A percentile compares a stretch with the other conserved stretches of the same genome.
phyloP scores from a whole-genome alignment of 78 protist genomes.

The Dictyostelium firmibasis region DNA sequence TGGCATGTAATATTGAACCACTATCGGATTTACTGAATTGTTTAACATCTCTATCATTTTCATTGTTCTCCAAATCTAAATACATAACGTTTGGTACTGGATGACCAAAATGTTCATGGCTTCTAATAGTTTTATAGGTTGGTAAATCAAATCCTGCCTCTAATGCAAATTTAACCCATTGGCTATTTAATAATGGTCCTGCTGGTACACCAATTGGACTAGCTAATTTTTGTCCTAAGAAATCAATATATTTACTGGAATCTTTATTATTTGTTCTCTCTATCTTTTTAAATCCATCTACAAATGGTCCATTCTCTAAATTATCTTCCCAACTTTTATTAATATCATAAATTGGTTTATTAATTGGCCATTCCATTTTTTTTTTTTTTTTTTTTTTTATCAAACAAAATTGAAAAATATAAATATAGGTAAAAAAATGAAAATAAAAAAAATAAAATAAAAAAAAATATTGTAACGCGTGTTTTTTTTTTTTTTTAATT shows the following conservation, averaged over 20 bases:
- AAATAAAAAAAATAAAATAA: not conserved
- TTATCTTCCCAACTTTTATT: conserved; percentile 66
- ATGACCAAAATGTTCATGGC: conserved; percentile 40
- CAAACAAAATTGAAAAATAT: not conserved
- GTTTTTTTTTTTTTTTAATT: too few species aligned
- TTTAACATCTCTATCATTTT: not conserved
- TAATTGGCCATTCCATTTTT: conserved; percentile 4
- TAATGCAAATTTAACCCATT: conserved; percentile 69
- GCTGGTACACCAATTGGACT: conserved; percentile 78
- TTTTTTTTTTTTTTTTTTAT: not conserved
- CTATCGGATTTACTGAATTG: conserved; percentile 10
- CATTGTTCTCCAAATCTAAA: conserved; percentile 11
- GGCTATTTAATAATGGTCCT: conserved; percentile 53
- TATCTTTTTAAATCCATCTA: not conserved
- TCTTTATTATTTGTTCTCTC: not conserved
- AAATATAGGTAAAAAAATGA: not conserved
- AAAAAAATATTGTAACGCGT: not conserved
- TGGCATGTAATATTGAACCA: conserved; percentile 32
- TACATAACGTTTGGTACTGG: conserved; percentile 65
- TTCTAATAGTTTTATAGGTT: conserved; percentile 61
- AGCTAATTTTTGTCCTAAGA: conserved; percentile 28
- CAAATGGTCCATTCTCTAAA: conserved; percentile 71
- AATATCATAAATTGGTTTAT: conserved; percentile 74
- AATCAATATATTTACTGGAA: conserved; percentile 37
- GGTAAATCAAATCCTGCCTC: conserved; percentile 63